Percentiles rank a stretch among this genome's conserved stretches.
These are phyloP conservation scores for Phytophthora boehmeriae DNA, from an alignment of 352 stramenopile genomes.

Conservation along the genomic window DNA sequence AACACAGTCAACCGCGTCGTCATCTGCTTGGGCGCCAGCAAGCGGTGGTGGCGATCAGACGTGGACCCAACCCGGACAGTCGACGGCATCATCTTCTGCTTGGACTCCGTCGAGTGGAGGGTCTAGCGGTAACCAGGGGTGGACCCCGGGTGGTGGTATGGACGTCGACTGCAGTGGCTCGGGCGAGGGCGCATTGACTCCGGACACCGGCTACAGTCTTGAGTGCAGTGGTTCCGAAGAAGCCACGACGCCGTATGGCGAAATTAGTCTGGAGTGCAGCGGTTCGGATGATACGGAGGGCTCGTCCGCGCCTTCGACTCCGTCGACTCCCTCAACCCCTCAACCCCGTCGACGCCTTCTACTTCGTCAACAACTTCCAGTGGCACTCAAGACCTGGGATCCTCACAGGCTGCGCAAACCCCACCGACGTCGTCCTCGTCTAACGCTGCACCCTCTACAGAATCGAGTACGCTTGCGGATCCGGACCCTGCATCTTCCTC, in stretches of 20 bases:
- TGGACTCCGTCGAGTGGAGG: background rate
- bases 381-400: background rate
- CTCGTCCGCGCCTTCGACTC: too few species aligned
- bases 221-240: too few species aligned
- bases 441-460: background rate
- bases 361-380: background rate
- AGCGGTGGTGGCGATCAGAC: background rate
- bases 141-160: background rate
- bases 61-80: background rate
- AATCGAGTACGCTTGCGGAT: background rate
- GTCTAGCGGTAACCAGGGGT: too few species aligned
- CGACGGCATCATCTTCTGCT: background rate
- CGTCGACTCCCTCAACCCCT: background rate
- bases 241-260: too few species aligned
- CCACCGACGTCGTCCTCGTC: background rate
- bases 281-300: too few species aligned
- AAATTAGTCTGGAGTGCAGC: too few species aligned
- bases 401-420: background rate
- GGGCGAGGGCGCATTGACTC: background rate
- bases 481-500: too few species aligned
- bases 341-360: too few species aligned
- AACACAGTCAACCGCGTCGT: background rate
- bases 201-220: background rate
- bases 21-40: background rate
- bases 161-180: background rate